Evolutionary conservation across 2,329 filamentous ascomycete genomes (phyloP), one percentile per base, ranked within the genome.

Genomic region (Leptographium procerum): DNA sequence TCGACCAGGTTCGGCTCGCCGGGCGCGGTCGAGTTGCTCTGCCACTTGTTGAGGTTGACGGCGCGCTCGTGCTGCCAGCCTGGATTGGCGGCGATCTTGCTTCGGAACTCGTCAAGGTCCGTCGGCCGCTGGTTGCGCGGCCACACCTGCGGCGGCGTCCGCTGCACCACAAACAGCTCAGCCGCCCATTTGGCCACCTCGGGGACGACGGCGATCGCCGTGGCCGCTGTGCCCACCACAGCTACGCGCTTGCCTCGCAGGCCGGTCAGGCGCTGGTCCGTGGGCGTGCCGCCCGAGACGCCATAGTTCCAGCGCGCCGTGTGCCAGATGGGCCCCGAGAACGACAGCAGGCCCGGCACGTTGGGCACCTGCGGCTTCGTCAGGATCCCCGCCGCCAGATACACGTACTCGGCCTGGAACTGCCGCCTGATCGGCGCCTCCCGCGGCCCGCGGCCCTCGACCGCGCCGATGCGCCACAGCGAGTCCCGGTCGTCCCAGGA

Each of bases 281-380:
- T 64, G 0, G 68, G 66, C 1, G 69, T 69, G 2, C 76, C 76
- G 0, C 76, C 73, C 10, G 59, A 43, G n/a, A 53, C 28, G 14
- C 19, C 5, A 9, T 77, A 71, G 11, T 81, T 72, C 82, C 82
- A 84, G 66, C 79, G 79, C 0, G 79, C 81, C 0, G 80, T 79
- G 66, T 85, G 82, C 62, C 82, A 76, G 19, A 84, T 75, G 22
- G 74, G 66, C n/a, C 84, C 84, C 54, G 81, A 74, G 73, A 84
- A 87, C 22, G 73, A 76, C 19, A 81, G 74, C 60, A 84, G 74
- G 13, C 82, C 82, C 13, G 76, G 75, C 58, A 52, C 62, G 73
- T 77, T 83, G 56, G 80, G 74, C 0, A 84, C 82, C 51, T 59
- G 54, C 13, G 59, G 59, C 47, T 50, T 43, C 11, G 71, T 72